These are phyloP conservation scores for Smithsoniella earleae DNA, from an alignment of 163 green algal species.

Conservation along the genomic window DNA sequence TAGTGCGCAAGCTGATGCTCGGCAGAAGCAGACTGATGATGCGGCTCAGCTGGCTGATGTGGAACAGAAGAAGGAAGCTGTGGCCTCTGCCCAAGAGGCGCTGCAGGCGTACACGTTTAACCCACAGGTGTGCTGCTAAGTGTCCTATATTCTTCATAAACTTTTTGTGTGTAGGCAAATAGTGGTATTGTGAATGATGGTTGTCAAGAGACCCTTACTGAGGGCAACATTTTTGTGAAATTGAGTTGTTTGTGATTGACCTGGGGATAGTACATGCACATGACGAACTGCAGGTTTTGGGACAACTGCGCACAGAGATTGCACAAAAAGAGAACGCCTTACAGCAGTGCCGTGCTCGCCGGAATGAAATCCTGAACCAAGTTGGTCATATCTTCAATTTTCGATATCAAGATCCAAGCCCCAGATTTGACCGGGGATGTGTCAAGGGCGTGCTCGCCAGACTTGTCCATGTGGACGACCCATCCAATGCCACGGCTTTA, in stretches of 20 bases:
- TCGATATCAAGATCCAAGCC: slow-evolving; percentile 57
- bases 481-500: slow-evolving; percentile 60
- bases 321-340: background rate
- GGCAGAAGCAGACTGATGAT: too few relatives aligned
- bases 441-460: slow-evolving; percentile 86
- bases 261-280: background rate
- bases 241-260: background rate
- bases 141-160: too few relatives aligned
- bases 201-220: too few relatives aligned
- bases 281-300: background rate
- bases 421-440: slow-evolving; percentile 54
- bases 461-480: slow-evolving; percentile 73
- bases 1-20: too few relatives aligned
- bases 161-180: too few relatives aligned
- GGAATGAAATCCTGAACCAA: background rate
- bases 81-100: too few relatives aligned
- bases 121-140: too few relatives aligned
- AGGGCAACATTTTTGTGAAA: too few relatives aligned
- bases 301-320: background rate
- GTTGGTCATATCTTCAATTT: slow-evolving; percentile 45
- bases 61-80: too few relatives aligned
- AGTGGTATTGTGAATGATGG: too few relatives aligned
- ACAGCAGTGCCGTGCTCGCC: background rate
- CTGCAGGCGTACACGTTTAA: too few relatives aligned
- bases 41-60: too few relatives aligned